A percentile compares a stretch with the other conserved stretches of the same genome.
Evolutionary conservation across 2,329 filamentous ascomycete genomes (phyloP).

Genomic region (Grosmannia huntii): DNA sequence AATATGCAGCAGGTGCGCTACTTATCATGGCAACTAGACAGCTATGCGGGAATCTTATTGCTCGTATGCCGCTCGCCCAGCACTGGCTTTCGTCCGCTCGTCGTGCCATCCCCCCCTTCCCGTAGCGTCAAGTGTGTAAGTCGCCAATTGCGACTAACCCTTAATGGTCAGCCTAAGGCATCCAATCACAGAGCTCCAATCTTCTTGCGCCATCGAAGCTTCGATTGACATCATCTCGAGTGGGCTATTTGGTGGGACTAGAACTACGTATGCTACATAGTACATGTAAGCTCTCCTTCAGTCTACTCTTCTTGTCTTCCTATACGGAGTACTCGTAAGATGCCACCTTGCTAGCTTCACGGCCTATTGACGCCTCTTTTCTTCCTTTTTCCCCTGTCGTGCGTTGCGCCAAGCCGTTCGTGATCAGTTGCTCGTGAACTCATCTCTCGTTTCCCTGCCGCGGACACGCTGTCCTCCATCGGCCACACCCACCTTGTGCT

Average conservation of each 20-base stretch:
- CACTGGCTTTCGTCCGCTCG: not conserved
- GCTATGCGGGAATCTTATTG: too few relatives aligned
- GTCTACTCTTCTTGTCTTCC: too few relatives aligned
- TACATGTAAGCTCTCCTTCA: not conserved
- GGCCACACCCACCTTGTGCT: too few relatives aligned
- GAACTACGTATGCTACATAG: too few relatives aligned
- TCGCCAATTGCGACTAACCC: not conserved
- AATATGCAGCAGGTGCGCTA: not conserved
- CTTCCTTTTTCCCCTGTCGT: not conserved
- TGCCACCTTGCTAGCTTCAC: not conserved
- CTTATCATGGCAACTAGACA: not conserved
- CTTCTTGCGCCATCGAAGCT: constrained; percentile 10
- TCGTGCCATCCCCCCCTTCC: not conserved
- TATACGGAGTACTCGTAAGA: not conserved
- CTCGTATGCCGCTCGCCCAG: not conserved
- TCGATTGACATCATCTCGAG: constrained; percentile 12
- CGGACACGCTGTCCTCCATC: too few relatives aligned
- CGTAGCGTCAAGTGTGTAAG: not conserved
- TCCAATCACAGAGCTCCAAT: constrained; percentile 8
- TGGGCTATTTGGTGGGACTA: not conserved
- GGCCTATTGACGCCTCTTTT: not conserved
- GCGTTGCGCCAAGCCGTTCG: not conserved
- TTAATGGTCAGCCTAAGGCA: constrained; percentile 4
- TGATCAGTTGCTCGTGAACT: not conserved
- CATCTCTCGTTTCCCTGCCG: not conserved